Conservation (phyloP, 345 rosid genomes). For the Arabidopsis suecica region DNA sequence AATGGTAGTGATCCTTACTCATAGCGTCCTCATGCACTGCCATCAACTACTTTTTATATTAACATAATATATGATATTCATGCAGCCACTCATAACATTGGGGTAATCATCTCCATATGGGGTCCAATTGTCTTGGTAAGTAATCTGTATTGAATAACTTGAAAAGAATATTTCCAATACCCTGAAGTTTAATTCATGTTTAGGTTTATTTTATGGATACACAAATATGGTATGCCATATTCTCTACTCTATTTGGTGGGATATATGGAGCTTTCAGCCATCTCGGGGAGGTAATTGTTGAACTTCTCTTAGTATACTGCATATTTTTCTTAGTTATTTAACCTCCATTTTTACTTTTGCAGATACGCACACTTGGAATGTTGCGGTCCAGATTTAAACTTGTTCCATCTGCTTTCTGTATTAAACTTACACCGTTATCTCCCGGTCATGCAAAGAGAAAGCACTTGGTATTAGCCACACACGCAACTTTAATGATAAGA, state of each 20-base stretch:
- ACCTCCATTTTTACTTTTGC: slow-evolving; percentile 24
- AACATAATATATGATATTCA: slow-evolving; percentile 29
- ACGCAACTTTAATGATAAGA: slow-evolving; percentile 20
- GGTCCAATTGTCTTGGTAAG: slow-evolving; percentile 90
- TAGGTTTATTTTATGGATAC: slow-evolving; percentile 96
- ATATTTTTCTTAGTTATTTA: not conserved
- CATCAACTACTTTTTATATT: slow-evolving; percentile 26
- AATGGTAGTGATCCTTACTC: slow-evolving; percentile 53
- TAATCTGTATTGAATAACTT: slow-evolving; percentile 29
- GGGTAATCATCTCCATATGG: slow-evolving; percentile 92
- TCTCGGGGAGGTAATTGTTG: slow-evolving; percentile 86
- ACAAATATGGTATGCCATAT: slow-evolving; percentile 99
- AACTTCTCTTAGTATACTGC: slow-evolving; percentile 22
- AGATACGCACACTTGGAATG: slow-evolving; percentile 98
- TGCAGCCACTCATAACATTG: slow-evolving; percentile 79
- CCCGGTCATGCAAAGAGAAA: slow-evolving; percentile 44
- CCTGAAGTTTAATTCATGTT: slow-evolving; percentile 35
- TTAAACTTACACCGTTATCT: slow-evolving; percentile 65
- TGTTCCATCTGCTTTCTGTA: slow-evolving; percentile 72
- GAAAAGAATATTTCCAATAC: slow-evolving; percentile 23
- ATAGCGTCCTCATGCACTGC: slow-evolving; percentile 4
- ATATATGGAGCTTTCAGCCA: slow-evolving; percentile 95
- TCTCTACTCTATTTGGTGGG: slow-evolving; percentile 93
- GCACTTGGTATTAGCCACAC: slow-evolving; percentile 47
- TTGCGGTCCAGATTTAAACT: slow-evolving; percentile 82